These are phyloP conservation scores for Penicillium sp. DNA, from an alignment of 2,329 filamentous ascomycete genomes.

Conservation along the genomic window DNA sequence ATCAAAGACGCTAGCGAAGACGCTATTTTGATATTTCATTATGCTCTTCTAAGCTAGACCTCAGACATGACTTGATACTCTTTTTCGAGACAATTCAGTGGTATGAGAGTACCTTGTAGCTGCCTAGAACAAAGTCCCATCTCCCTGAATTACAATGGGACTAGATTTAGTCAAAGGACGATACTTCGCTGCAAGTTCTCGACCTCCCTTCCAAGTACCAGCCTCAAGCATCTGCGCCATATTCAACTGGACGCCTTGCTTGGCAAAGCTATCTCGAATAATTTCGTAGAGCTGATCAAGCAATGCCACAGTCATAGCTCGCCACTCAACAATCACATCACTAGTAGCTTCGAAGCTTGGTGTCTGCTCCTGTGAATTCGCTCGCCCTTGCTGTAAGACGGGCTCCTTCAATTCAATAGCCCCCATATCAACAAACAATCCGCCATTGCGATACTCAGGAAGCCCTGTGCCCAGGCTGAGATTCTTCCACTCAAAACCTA, in stretches of 20 bases:
- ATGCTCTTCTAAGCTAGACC: background rate
- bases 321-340: slow-evolving; percentile 66
- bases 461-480: slow-evolving; percentile 63
- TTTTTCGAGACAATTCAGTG: background rate
- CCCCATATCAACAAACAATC: slow-evolving; percentile 63
- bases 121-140: slow-evolving; percentile 41
- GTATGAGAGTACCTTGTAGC: background rate
- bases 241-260: slow-evolving; percentile 40
- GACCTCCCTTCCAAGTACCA: slow-evolving; percentile 53
- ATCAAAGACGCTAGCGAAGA: too few relatives aligned
- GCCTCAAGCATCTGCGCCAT: slow-evolving; percentile 56
- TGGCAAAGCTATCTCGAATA: slow-evolving; percentile 45
- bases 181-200: slow-evolving; percentile 37
- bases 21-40: background rate
- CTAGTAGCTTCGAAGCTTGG: slow-evolving; percentile 58
- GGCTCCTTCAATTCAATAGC: slow-evolving; percentile 54
- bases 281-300: slow-evolving; percentile 56
- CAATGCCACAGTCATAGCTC: slow-evolving; percentile 63
- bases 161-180: slow-evolving; percentile 36
- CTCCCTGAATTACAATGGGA: slow-evolving; percentile 41
- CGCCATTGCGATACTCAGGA: slow-evolving; percentile 72
- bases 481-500: slow-evolving; percentile 55
- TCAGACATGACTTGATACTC: background rate
- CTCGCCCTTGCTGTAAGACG: slow-evolving; percentile 45
- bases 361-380: slow-evolving; percentile 42